These are phyloP conservation scores for Psidium guajava DNA, from an alignment of 345 rosid species.

Conservation along the genomic window DNA sequence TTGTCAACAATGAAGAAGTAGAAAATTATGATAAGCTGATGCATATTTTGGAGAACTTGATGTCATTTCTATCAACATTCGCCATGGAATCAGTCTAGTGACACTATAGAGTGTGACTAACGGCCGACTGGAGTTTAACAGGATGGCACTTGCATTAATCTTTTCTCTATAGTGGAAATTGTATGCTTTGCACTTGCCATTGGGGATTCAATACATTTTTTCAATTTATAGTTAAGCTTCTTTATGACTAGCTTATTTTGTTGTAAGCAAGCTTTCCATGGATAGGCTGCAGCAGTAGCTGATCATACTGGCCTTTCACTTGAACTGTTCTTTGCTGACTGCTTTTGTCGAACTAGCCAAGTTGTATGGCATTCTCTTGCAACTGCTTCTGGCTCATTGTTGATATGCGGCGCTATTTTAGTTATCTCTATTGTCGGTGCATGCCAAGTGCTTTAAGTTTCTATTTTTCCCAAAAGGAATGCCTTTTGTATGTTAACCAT, in stretches of 20 bases:
- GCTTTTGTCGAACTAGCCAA: background rate
- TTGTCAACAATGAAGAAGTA: background rate
- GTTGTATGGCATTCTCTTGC: background rate
- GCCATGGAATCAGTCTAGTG: background rate
- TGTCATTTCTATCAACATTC: background rate
- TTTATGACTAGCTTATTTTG: background rate
- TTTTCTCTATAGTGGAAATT: background rate
- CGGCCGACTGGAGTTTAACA: background rate
- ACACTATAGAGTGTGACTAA: background rate
- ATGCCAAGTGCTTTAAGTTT: background rate
- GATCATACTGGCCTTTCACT: background rate
- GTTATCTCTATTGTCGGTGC: background rate
- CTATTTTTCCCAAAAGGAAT: background rate
- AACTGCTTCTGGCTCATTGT: background rate
- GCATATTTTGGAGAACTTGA: background rate
- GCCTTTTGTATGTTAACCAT: background rate
- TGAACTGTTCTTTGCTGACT: background rate
- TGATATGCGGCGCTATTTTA: background rate
- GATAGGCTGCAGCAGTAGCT: background rate
- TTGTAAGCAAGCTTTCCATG: background rate
- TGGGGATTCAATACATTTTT: background rate
- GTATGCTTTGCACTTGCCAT: background rate
- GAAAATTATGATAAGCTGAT: background rate
- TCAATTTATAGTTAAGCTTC: background rate
- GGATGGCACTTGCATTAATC: background rate